Percentiles rank a stretch among this genome's conserved stretches.
Evolutionary conservation across 495 filamentous ascomycete species (phyloP).

Genomic region (Bacidia gigantensis): DNA sequence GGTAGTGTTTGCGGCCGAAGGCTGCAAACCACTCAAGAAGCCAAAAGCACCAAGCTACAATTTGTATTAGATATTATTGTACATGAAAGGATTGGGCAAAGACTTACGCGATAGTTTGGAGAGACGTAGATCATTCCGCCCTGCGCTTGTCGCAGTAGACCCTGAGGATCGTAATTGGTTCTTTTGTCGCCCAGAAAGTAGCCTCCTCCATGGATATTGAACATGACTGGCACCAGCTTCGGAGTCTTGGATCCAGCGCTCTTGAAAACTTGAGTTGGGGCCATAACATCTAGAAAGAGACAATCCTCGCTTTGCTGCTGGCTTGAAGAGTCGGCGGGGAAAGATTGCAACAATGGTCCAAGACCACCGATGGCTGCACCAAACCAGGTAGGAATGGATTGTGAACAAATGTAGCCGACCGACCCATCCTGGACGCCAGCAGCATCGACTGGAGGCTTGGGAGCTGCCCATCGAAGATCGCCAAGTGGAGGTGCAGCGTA

Average conservation of each 20-base stretch:
- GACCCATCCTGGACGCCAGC: slow-evolving; percentile 33
- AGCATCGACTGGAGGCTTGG: slow-evolving; percentile 10
- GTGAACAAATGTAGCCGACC: slow-evolving; percentile 33
- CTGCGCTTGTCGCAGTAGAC: slow-evolving; percentile 29
- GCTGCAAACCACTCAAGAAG: slow-evolving; percentile 30
- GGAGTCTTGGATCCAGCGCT: background rate
- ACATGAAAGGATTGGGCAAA: background rate
- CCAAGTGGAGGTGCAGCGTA: slow-evolving; percentile 43
- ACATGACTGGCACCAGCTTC: slow-evolving; percentile 33
- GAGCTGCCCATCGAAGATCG: slow-evolving; percentile 33
- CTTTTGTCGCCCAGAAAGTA: slow-evolving; percentile 36
- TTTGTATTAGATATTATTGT: background rate
- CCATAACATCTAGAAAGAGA: slow-evolving; percentile 39
- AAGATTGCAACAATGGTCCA: slow-evolving; percentile 15
- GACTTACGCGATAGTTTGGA: slow-evolving; percentile 42
- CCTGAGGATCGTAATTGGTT: slow-evolving; percentile 23
- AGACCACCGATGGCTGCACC: slow-evolving; percentile 14
- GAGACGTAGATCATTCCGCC: slow-evolving; percentile 41
- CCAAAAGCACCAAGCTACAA: slow-evolving; percentile 48
- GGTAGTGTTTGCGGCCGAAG: slow-evolving; percentile 13
- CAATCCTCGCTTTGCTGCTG: slow-evolving; percentile 35
- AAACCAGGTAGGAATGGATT: slow-evolving; percentile 23
- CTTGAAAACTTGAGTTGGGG: slow-evolving; percentile 30
- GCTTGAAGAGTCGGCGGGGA: slow-evolving; percentile 2
- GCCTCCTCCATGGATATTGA: slow-evolving; percentile 47